phyloP scores from a whole-genome alignment of 1,284 basidiomycete species.

The Microbotryum intermedium region DNA sequence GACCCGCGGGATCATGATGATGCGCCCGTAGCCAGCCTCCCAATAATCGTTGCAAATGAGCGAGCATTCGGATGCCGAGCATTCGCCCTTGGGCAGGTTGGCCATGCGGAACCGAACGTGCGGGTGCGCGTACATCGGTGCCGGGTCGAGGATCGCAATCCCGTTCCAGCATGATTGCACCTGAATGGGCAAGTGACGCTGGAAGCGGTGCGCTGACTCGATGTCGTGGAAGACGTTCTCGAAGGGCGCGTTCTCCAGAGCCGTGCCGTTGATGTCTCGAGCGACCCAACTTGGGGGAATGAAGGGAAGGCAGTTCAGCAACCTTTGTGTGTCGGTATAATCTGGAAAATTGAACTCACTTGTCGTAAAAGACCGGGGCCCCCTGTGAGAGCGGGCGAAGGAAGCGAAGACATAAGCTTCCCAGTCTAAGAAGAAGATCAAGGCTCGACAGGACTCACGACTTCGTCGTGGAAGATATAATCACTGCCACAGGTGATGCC shows the following conservation, averaged over 20 bases:
- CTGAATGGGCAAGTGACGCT: conserved; percentile 80
- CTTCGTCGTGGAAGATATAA: conserved; percentile 94
- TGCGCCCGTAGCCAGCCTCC: conserved; percentile 72
- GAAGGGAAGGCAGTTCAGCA: neutral
- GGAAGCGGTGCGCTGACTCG: conserved; percentile 66
- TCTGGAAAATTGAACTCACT: conserved; percentile 38
- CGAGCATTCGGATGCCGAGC: conserved; percentile 84
- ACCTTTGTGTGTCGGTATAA: neutral
- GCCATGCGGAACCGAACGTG: conserved; percentile 92
- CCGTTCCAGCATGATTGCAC: conserved; percentile 97
- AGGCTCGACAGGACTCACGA: conserved; percentile 44
- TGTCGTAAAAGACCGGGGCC: conserved; percentile 90
- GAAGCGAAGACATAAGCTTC: neutral
- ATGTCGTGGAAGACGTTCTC: conserved; percentile 81
- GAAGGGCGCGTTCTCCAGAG: conserved; percentile 90
- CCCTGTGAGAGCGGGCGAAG: conserved; percentile 40
- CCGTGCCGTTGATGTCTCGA: conserved; percentile 91
- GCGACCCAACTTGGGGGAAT: conserved; percentile 64
- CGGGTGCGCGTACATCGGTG: conserved; percentile 78
- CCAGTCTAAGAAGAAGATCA: neutral
- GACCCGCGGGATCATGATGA: conserved; percentile 91
- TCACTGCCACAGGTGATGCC: conserved; percentile 93
- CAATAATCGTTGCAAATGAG: conserved; percentile 73
- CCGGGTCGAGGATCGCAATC: conserved; percentile 83
- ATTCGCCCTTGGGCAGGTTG: conserved; percentile 64